Evolutionary conservation across 2,329 filamentous ascomycete genomes (phyloP).

Genomic region (Fonsecaea multimorphosa): DNA sequence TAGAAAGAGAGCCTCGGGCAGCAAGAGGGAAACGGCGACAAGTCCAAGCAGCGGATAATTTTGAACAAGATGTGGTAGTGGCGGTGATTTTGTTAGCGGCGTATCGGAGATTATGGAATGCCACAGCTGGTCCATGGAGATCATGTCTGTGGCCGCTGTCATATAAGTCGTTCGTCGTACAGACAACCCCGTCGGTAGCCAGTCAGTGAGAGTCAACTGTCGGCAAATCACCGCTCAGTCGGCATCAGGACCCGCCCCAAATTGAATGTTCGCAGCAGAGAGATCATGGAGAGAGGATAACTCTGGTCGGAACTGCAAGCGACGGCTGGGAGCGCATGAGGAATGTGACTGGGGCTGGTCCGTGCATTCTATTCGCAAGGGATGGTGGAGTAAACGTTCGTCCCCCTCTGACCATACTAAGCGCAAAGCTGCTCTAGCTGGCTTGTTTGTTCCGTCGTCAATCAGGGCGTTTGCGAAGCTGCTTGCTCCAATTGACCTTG

Average conservation of each 20-base stretch:
- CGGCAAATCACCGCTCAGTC: slow-evolving; percentile 29
- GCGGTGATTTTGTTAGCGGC: slow-evolving; percentile 15
- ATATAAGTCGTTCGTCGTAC: slow-evolving; percentile 34
- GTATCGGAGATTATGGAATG: slow-evolving; percentile 34
- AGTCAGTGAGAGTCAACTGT: slow-evolving; percentile 15
- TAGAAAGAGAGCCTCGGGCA: not conserved
- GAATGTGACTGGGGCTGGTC: slow-evolving; percentile 33
- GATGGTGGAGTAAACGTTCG: slow-evolving; percentile 17
- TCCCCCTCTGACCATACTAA: slow-evolving; percentile 7
- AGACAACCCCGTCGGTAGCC: slow-evolving; percentile 31
- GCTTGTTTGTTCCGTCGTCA: not conserved
- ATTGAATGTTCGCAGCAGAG: slow-evolving; percentile 17
- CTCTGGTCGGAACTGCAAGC: slow-evolving; percentile 7
- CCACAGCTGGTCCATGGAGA: slow-evolving; percentile 30
- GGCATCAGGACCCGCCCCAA: slow-evolving; percentile 24
- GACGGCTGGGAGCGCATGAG: slow-evolving; percentile 16
- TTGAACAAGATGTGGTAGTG: not conserved
- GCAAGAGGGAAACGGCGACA: not conserved
- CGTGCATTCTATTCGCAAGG: slow-evolving; percentile 19
- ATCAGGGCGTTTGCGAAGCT: not conserved
- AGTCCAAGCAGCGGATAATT: not conserved
- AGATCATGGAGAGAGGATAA: not conserved
- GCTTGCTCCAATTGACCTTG: not conserved
- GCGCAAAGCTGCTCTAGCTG: not conserved
- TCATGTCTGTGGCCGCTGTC: slow-evolving; percentile 35